Base-by-base conservation (phyloP, 805 yeast genomes). In the Metschnikowia baotianmanensis region DNA sequence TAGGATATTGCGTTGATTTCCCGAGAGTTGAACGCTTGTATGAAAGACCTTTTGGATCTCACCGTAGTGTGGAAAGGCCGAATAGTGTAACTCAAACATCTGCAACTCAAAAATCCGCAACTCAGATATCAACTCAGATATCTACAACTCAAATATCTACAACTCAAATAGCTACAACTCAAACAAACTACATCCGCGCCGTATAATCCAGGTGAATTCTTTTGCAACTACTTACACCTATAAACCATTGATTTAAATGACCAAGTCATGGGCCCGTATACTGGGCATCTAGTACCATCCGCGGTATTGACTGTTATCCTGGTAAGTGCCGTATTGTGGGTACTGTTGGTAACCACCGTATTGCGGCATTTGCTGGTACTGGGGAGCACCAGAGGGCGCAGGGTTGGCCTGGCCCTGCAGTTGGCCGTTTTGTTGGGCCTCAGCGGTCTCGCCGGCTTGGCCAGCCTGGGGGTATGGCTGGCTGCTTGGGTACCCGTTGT, bases 281-380 rank as follows among this genome's bases (percentile, higher is more conserved):
- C 22, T n/a, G n/a, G n/a, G n/a, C n/a, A n/a, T 12, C 13, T 65
- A 69, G 51, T 68, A 69, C 75, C 75, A 69, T 34, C 71, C 71
- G 46, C 73, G 66, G 56, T 67, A 67, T 48, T 68, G 72, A 45
- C 57, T 57, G 52, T 56, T 56, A 44, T 68, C 74, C 50, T 68
- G 74, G 56, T 68, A 69, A 46, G 71, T 63, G 30, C 64, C 71
- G 48, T 68, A 69, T 55, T 69, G 75, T 10, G 74, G 73, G 55
- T 68, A 69, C 53, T 69, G 74, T 53, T 69, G 75, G 52, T 68
- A 69, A n/a, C 61, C 72, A 31, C 65, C 72, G 50, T 64, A 69
- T 55, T 69, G 72, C 20, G 72, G 73, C 42, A 61, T 58, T 53
- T 69, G 74, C 43, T 63, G 67, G 21, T 56, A 53, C 41, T 56